A percentile compares a stretch with the other conserved stretches of the same genome.
Conservation (phyloP, 2,329 filamentous ascomycete genomes). For the Domatiomyces globalis region DNA sequence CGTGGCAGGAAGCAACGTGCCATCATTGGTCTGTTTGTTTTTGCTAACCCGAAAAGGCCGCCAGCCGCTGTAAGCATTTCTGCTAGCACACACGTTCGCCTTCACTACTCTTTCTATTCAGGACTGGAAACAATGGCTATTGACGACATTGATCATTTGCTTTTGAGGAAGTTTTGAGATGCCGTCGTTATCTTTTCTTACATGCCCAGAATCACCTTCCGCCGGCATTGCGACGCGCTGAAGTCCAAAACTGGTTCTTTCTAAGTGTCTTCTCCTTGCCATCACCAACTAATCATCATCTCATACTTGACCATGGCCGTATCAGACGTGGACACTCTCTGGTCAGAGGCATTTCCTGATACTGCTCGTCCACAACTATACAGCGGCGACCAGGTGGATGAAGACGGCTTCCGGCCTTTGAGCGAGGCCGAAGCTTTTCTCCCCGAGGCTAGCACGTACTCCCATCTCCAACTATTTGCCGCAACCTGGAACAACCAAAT, state of each 20-base stretch:
- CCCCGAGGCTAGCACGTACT: constrained; percentile 9
- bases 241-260: neutral
- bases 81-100: neutral
- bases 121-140: neutral
- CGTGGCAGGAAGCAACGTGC: neutral
- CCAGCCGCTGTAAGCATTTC: neutral
- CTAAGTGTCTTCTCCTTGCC: neutral
- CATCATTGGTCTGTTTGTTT: neutral
- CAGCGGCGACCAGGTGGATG: constrained; percentile 9
- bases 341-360: constrained; percentile 11
- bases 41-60: neutral
- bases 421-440: constrained; percentile 13
- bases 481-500: constrained; percentile 41
- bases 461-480: constrained; percentile 31
- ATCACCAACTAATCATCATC: neutral
- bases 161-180: neutral
- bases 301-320: neutral
- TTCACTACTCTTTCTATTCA: neutral
- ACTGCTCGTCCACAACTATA: constrained; percentile 13
- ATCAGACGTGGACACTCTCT: constrained; percentile 7
- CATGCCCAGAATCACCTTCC: neutral
- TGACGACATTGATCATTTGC: neutral
- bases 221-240: neutral
- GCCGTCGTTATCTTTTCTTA: neutral
- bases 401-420: constrained; percentile 15